Evolutionary conservation across 768 basidiomycete genomes (phyloP), one percentile per base, ranked within the genome.

Genomic region (Lepiota brunneoincarnata): DNA sequence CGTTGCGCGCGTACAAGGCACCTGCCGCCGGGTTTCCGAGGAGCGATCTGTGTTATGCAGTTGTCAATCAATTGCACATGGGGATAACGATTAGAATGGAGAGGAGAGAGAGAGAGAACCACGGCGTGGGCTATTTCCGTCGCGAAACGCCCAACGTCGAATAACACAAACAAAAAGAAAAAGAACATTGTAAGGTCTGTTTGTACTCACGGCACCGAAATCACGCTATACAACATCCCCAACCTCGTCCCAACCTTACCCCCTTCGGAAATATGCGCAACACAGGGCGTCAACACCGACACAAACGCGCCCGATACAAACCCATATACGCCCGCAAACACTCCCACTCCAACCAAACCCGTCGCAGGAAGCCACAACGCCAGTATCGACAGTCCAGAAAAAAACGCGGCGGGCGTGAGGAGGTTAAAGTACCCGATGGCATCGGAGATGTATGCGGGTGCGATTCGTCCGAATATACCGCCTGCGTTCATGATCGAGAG

Each of bases 401-500:
- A 67, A 64, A 87, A 78, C 3, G 84, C 83, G 20, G 79, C 76
- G 1, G 86, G 85, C 1, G 74, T 72, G 50, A 89, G 78, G 56
- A 86, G 72, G 66, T 88, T 88, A 69, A 84, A 87, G 31, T 79
- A 75, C 2, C 87, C 87, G 54, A 87, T 61, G 55, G 69, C 67
- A 69, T 90, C 87, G 60, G 87, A 84, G 17, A 87, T 61, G 60
- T 77, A 79, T 0, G 85, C 79, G 4, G 87, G 87, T 1, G 75
- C 75, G 41, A 89, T 68, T 23, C 87, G 84, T 12, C 87, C 87
- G 18, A 84, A 57, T 24, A 87, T 71, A 1, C 85, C 79, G 4
- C 85, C 87, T 0, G 80, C 85, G 62, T 89, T 89, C 75, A 90
- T 76, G 40, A 83, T 75, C 0, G 87, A 81, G 17, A 89, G 75